Percentiles rank a stretch among this genome's conserved stretches.
Conservation (phyloP, 2,329 filamentous ascomycete species). For the Aspergillus unguis region DNA sequence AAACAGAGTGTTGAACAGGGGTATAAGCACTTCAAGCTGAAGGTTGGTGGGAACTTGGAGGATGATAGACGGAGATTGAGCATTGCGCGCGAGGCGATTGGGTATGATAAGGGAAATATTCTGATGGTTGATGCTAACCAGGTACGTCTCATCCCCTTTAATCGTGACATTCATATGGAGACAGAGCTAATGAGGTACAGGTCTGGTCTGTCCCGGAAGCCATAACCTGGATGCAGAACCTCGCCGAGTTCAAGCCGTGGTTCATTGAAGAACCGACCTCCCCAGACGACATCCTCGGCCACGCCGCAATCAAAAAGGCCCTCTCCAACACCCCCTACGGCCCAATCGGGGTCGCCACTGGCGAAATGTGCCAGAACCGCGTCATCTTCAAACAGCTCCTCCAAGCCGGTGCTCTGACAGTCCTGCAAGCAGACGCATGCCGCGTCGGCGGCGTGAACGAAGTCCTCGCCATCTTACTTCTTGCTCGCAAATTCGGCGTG, state of each 20-base stretch:
- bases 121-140: slow-evolving; percentile 95
- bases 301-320: slow-evolving; percentile 79
- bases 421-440: slow-evolving; percentile 88
- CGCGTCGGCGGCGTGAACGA: slow-evolving; percentile 88
- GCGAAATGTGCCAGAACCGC: slow-evolving; percentile 94
- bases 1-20: slow-evolving; percentile 71
- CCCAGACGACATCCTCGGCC: slow-evolving; percentile 84
- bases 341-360: slow-evolving; percentile 82
- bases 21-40: slow-evolving; percentile 86
- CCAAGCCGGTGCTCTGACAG: slow-evolving; percentile 73
- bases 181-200: slow-evolving; percentile 24
- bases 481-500: slow-evolving; percentile 66
- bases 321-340: slow-evolving; percentile 53
- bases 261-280: slow-evolving; percentile 94
- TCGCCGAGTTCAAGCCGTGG: slow-evolving; percentile 75
- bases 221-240: slow-evolving; percentile 78
- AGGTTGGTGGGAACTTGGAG: slow-evolving; percentile 72
- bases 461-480: slow-evolving; percentile 81
- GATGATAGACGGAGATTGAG: slow-evolving; percentile 67
- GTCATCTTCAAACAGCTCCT: slow-evolving; percentile 93
- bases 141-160: slow-evolving; percentile 37
- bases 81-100: slow-evolving; percentile 76
- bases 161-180: background rate
- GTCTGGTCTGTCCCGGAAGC: slow-evolving; percentile 88
- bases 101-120: slow-evolving; percentile 76